Evolutionary conservation across 441 rosid species (phyloP), one percentile per base, ranked within the genome.

Genomic region (Theobroma grandiflorum): DNA sequence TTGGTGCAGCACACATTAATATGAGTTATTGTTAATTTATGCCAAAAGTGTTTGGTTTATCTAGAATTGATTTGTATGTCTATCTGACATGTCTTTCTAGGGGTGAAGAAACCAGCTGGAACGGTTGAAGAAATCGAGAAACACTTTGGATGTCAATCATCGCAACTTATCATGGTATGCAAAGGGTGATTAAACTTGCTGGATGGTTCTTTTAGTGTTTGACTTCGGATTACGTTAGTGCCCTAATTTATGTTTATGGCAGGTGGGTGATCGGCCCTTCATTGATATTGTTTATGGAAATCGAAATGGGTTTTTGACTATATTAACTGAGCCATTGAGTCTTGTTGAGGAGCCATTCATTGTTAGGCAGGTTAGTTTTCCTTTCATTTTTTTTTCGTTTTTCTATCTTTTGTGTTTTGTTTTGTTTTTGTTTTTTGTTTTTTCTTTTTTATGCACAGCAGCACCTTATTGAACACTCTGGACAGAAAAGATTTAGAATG

Each of bases 261-360:
- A 97, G 99, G 97, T 97, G 80, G 99, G 99, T 77, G 99, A 97
- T 87, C 89, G 99, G 45, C 98, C 99, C 45, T 94, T 97, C 78
- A 97, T 99, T 12, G 99, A 97, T 80, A 84, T 94, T 47, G 98
- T 94, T 62, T 97, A 77, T 72, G 99, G 99, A 61, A 97, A 93
- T 75, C 89, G 96, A 81, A 95, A 94, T 80, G 98, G 97, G 43
- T 93, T 92, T 85, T 80, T 97, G 66, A 97, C 99, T 6, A 82
- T 95, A 61, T 83, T 95, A 75, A 92, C 95, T 4, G 93, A 88
- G 82, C 99, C 99, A 14, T 76, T 97, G 70, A 93, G 95, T 86
- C 89, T 88, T 77, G 80, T 88, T 31, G 93, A 92, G 86, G 99
- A 97, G 87, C 99, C 98, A 72, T 91, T 89, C 87, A 90, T 97